Evolutionary conservation across 768 basidiomycete species (phyloP), one percentile per base, ranked within the genome.

Genomic region (Boletus tylopilopsis): DNA sequence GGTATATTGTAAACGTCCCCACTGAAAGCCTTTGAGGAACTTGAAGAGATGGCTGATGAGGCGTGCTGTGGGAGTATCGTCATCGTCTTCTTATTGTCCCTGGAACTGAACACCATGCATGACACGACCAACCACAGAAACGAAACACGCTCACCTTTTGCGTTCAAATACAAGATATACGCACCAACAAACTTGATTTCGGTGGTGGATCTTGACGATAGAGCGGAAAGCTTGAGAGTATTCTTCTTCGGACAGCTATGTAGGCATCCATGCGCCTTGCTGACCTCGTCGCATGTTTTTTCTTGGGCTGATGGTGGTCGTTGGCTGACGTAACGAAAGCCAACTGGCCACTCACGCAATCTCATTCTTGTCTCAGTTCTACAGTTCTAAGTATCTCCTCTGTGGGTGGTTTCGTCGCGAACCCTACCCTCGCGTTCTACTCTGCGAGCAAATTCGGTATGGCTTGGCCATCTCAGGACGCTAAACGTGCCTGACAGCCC

Each of bases 181-280:
- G 79, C 80, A n/a, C 82, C 87, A 3, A 91, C 72, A 63, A 96
- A 96, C 72, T 87, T 93, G 66, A 90, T 71, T n/a, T n/a, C n/a
- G n/a, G n/a, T n/a, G n/a, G n/a, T n/a, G n/a, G n/a, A n/a, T n/a
- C n/a, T n/a, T n/a, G n/a, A n/a, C n/a, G n/a, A n/a, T n/a, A n/a
- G n/a, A n/a, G n/a, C n/a, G n/a, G n/a, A n/a, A n/a, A n/a, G n/a
- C n/a, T n/a, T n/a, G n/a, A n/a, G n/a, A n/a, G n/a, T n/a, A n/a
- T n/a, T n/a, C n/a, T n/a, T n/a, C n/a, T n/a, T n/a, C n/a, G n/a
- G n/a, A n/a, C n/a, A n/a, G n/a, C n/a, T n/a, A n/a, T n/a, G n/a
- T n/a, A n/a, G n/a, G n/a, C n/a, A n/a, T n/a, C n/a, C n/a, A n/a
- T n/a, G n/a, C n/a, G n/a, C n/a, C n/a, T n/a, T n/a, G n/a, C n/a